Evolutionary conservation across 805 yeast genomes (phyloP).

Genomic region (Scheffersomyces amazonensis): DNA sequence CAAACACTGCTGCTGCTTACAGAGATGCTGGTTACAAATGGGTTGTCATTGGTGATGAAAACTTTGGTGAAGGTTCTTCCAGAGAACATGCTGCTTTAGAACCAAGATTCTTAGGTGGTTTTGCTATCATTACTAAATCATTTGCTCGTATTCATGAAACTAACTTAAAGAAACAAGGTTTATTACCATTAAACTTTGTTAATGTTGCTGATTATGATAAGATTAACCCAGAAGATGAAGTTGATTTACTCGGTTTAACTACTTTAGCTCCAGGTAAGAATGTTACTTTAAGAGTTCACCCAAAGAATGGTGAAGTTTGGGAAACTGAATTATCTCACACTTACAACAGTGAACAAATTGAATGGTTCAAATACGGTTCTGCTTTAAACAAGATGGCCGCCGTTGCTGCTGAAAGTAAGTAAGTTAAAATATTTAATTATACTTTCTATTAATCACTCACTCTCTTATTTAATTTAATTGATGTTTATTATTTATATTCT

Average conservation of each 20-base stretch:
- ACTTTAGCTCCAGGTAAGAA: slow-evolving; percentile 91
- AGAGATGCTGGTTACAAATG: slow-evolving; percentile 89
- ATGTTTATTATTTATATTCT: no score
- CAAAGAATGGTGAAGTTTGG: slow-evolving; percentile 79
- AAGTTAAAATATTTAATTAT: no score
- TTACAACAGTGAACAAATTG: slow-evolving; percentile 93
- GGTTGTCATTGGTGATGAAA: slow-evolving; percentile 99
- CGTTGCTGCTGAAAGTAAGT: background rate
- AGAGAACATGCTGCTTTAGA: slow-evolving; percentile 99
- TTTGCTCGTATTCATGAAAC: slow-evolving; percentile 99
- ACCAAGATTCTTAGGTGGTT: slow-evolving; percentile 99
- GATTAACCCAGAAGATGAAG: slow-evolving; percentile 86
- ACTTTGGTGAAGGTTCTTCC: slow-evolving; percentile 99
- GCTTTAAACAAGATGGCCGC: slow-evolving; percentile 94
- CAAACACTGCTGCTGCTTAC: slow-evolving; percentile 94
- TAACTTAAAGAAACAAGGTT: slow-evolving; percentile 99
- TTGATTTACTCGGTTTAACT: slow-evolving; percentile 82
- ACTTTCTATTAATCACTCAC: no score
- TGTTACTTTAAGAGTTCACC: slow-evolving; percentile 72
- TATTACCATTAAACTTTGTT: slow-evolving; percentile 92
- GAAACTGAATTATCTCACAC: slow-evolving; percentile 92
- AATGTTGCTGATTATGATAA: slow-evolving; percentile 89
- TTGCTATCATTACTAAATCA: slow-evolving; percentile 95
- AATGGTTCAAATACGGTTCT: slow-evolving; percentile 98
- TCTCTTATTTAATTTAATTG: no score